Evolutionary conservation across 2,329 filamentous ascomycete species (phyloP), one percentile per base, ranked within the genome.

Genomic region (Fusarium coffeatum): DNA sequence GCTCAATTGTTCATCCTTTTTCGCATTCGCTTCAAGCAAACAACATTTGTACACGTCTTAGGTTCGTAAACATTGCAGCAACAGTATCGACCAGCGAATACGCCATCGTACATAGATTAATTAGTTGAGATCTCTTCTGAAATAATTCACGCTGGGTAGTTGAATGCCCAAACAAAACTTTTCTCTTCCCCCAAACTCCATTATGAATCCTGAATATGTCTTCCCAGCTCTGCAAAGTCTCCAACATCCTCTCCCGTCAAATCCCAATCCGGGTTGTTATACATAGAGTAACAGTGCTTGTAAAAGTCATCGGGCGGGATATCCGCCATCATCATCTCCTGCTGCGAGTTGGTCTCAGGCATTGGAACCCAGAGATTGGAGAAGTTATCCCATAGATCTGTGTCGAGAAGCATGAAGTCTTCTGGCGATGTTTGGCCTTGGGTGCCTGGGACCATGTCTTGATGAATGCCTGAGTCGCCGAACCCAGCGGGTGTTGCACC

Each of bases 241-340:
- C 73, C 71, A n/a, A 72, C 71, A 45, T 75, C 73, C 27, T 75
- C 73, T 47, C 73, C 73, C 5, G 73, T 75, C 10, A 75, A 72
- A 43, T 74, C 74, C 73, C 73, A 75, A 10, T 75, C 73, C 13
- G 73, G 71, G 8, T 75, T 75, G 22, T 75, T 75, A 20, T 75
- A 75, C 73, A 75, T 75, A 20, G 73, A 75, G 57, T 75, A 75
- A 42, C 74, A 75, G 42, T 72, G 71, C 54, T 75, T 75, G 59
- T 73, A 75, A 47, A 74, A 74, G 59, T 74, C 73, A 28, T 75
- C 73, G 4, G 65, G 68, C 8, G 71, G 69, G 8, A 75, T 49
- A 28, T 75, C 73, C 25, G 65, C 58, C 61, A 75, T 73, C 34
- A 73, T 69, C 16, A 73, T 68, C 22, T 75, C 73, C 27, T 75